Evolutionary conservation across 2,329 filamentous ascomycete genomes (phyloP), one percentile per base, ranked within the genome.

Genomic region (Penicillium crustosum): DNA sequence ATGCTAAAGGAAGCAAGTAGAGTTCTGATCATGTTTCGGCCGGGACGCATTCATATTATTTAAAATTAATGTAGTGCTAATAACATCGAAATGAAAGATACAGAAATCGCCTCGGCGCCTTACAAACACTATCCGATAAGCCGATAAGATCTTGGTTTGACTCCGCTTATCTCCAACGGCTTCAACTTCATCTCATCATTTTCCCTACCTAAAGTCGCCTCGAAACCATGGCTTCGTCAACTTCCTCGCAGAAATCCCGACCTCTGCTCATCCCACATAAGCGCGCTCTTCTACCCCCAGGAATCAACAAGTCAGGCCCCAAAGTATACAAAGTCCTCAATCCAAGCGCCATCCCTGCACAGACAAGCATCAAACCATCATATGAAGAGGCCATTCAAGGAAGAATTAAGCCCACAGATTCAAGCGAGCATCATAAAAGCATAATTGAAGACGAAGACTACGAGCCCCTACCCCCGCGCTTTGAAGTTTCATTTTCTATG

Each of bases 401-500:
- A 33, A 55, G 23, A 31, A 39, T 51, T 35, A 53, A 55, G 27
- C 27, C 29, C 15, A 49, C 41, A 42, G 39, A 25, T 27, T 23
- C 17, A 38, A 41, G 21, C 43, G 45, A 10, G 2, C 27, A 43
- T 48, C 41, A 53, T 1, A 15, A 54, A 19, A 39, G 33, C 19
- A 29, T 10, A 23, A 1, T 36, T 7, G 45, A 53, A 15, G 8
- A 57, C 1, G 52, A 49, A 21, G 31, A 56, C 9, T 41, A 36
- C 13, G 41, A 43, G 4, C n/a, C 27, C 7, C 58, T 53, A 9
- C n/a, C 56, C 6, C 27, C 47, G 1, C 59, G 59, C 13, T 66
- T 69, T n/a, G 70, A 75, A 44, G 67, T 73, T 50, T 65, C 76
- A 47, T 73, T 75, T 17, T 70, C 70, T 25, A 55, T 57, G 8